Base-by-base conservation (phyloP, 345 rosid genomes). In the Hibiscus mutabilis region DNA sequence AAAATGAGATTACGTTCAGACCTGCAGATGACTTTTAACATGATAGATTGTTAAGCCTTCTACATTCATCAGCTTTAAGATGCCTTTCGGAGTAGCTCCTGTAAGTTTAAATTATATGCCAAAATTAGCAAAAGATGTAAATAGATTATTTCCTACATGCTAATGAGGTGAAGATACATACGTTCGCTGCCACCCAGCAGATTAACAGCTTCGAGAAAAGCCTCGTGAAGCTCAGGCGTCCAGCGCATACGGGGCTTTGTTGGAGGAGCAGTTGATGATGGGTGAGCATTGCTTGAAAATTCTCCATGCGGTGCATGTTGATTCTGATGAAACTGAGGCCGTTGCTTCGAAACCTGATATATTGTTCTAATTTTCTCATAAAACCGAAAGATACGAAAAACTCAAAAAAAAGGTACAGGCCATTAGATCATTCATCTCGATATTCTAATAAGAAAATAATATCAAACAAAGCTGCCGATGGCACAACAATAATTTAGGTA, bases 11-110 rank as follows among this genome's bases (percentile, higher is more conserved):
- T n/a, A 40, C 57, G 47, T 11, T 62, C 15, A 62, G 67, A 89
- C 98, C 90, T 94, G 98, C 78, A 94, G 82, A 82, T 94, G 98
- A 82, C 98, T 94, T 88, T 94, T 94, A 74, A 94, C 96, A 78
- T 94, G 96, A 80, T 94, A 94, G 79, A 94, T 91, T 58, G 98
- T 94, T 79, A 94, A 74, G 64, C 89, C 85, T 46, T 85, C 88
- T 55, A 80, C 88, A 68, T 91, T 87, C 88, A 94, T 91, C 64
- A 83, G 88, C 84, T 85, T 94, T 71, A 94, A 71, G 66, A 94
- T 88, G 68, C 96, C 95, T 78, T 94, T 94, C 25, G 97, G 97
- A 4, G 98, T 94, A 76, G 98, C 97, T 75, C 96, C 98, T 94
- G 83, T 37, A 71, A 73, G 69, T 73, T 62, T 51, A 81, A 71